These are phyloP conservation scores for Cyberlindnera galapagoensis DNA, from an alignment of 805 yeast genomes.

Conservation along the genomic window DNA sequence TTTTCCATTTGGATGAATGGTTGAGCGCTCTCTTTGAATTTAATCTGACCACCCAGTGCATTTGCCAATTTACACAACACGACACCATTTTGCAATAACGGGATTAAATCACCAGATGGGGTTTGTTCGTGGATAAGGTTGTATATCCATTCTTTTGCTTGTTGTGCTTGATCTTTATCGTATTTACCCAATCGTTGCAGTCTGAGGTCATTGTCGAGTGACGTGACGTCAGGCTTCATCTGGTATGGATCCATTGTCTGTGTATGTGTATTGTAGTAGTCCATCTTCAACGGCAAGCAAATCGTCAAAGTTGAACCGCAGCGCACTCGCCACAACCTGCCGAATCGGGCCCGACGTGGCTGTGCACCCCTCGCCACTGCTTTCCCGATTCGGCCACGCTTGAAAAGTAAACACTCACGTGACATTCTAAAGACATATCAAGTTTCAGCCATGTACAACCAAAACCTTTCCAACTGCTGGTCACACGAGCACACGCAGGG, in stretches of 20 bases:
- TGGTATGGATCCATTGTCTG: conserved; percentile 23
- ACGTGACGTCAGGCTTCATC: conserved; percentile 39
- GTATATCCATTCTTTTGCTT: conserved; percentile 52
- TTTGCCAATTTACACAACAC: conserved; percentile 42
- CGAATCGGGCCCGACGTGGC: too few relatives aligned
- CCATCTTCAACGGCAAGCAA: too few relatives aligned
- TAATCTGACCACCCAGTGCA: conserved; percentile 32
- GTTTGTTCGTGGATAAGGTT: conserved; percentile 28
- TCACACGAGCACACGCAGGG: too few relatives aligned
- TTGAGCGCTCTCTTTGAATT: conserved; percentile 57
- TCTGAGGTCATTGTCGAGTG: conserved; percentile 57
- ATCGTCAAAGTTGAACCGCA: too few relatives aligned
- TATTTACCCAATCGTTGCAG: conserved; percentile 48
- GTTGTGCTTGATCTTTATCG: conserved; percentile 28
- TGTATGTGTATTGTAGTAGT: too few relatives aligned
- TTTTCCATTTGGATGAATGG: conserved; percentile 84
- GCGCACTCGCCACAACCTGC: too few relatives aligned
- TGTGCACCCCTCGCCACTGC: too few relatives aligned
- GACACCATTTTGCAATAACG: conserved; percentile 55
- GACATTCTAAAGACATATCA: too few relatives aligned
- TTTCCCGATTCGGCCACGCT: too few relatives aligned
- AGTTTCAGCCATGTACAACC: too few relatives aligned
- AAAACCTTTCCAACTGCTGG: too few relatives aligned
- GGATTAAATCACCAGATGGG: conserved; percentile 41
- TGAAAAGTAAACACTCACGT: too few relatives aligned